These are phyloP conservation scores for Samsoniella hepiali DNA, from an alignment of 2,329 filamentous ascomycete genomes.

Conservation along the genomic window DNA sequence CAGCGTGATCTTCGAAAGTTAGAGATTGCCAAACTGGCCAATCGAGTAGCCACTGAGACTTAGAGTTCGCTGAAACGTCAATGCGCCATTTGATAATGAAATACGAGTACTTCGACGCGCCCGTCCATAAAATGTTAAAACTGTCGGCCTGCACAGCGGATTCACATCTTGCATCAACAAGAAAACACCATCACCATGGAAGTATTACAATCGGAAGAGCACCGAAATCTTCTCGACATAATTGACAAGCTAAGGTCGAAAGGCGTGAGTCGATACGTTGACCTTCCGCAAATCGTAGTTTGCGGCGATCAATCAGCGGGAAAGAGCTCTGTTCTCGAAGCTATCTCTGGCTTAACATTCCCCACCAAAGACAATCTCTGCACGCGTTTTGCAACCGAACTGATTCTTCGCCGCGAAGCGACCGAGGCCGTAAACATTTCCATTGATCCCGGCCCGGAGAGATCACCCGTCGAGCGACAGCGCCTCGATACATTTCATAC, in stretches of 20 bases:
- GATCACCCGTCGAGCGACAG: conserved; percentile 27
- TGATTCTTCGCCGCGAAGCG: conserved; percentile 49
- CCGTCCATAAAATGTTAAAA: no score
- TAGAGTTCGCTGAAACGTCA: no score
- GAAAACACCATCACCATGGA: neutral
- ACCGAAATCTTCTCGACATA: conserved; percentile 37
- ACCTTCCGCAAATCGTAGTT: conserved; percentile 50
- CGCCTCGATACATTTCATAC: conserved; percentile 28
- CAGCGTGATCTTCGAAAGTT: no score
- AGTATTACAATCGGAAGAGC: conserved; percentile 25
- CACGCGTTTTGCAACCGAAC: conserved; percentile 61
- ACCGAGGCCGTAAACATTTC: conserved; percentile 33
- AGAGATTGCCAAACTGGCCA: no score
- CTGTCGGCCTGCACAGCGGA: no score
- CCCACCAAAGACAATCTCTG: conserved; percentile 56
- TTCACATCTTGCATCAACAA: neutral
- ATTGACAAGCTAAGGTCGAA: conserved; percentile 39
- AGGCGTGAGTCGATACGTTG: conserved; percentile 37
- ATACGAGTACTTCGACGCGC: no score
- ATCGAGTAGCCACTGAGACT: no score
- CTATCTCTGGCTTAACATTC: conserved; percentile 60
- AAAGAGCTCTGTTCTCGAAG: conserved; percentile 64
- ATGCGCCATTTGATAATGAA: no score
- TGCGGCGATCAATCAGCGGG: conserved; percentile 61
- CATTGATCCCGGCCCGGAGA: conserved; percentile 30